These are phyloP conservation scores for Pseudogymnoascus sp. DNA, from an alignment of 2,329 filamentous ascomycete genomes.

Conservation along the genomic window DNA sequence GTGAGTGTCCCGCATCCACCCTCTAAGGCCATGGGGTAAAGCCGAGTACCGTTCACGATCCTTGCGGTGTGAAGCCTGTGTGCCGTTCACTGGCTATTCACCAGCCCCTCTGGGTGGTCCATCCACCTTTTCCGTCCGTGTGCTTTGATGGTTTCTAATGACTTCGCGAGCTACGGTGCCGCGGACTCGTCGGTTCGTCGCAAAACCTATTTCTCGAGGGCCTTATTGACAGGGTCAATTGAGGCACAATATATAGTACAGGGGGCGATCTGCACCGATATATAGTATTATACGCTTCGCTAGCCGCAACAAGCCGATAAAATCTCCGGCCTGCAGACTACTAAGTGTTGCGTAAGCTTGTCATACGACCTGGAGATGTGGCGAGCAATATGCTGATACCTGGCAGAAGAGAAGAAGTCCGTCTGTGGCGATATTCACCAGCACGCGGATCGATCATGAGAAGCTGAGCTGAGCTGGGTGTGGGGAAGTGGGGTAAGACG, in stretches of 20 bases:
- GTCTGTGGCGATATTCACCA: neutral
- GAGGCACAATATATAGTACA: constrained; percentile 4
- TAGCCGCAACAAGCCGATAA: constrained; percentile 9
- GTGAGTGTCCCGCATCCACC: neutral
- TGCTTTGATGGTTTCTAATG: neutral
- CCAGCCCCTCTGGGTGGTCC: neutral
- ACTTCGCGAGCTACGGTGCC: neutral
- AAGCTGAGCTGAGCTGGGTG: neutral
- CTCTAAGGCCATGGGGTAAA: neutral
- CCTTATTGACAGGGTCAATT: constrained; percentile 4
- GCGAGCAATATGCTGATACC: constrained; percentile 7
- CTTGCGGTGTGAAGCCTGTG: neutral
- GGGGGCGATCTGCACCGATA: neutral
- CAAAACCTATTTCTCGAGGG: neutral
- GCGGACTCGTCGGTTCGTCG: neutral
- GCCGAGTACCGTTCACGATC: neutral
- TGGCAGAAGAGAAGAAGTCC: neutral
- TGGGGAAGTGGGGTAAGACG: neutral
- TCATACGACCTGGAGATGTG: constrained; percentile 5
- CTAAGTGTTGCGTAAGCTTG: neutral
- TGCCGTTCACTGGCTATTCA: constrained; percentile 1
- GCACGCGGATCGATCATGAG: neutral
- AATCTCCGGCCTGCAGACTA: constrained; percentile 2
- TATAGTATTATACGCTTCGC: neutral
- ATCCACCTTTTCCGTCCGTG: neutral